phyloP scores from a whole-genome alignment of 345 rosid species.

The Aquilaria yunnanensis region DNA sequence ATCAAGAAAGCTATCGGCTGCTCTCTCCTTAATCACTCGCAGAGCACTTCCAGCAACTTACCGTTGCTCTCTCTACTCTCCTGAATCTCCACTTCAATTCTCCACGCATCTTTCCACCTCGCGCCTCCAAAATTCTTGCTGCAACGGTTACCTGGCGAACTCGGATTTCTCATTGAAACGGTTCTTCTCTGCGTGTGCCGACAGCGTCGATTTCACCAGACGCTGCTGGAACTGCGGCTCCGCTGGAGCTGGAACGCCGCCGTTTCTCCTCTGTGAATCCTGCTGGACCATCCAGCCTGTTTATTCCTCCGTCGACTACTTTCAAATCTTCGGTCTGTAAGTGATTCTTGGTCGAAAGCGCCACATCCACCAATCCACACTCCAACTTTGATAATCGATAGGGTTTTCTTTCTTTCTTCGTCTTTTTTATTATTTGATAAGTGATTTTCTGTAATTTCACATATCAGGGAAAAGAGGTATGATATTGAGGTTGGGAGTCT shows the following conservation, averaged over 20 bases:
- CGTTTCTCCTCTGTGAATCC: conserved; percentile 58
- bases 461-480: conserved; percentile 56
- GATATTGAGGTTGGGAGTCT: conserved; percentile 49
- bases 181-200: conserved; percentile 31
- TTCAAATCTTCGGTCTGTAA: conserved; percentile 79
- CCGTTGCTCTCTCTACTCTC: conserved; percentile 8
- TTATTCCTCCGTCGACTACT: conserved; percentile 68
- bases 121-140: conserved; percentile 8
- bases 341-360: conserved; percentile 8
- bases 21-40: conserved; percentile 25
- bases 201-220: conserved; percentile 8
- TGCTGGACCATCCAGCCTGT: conserved; percentile 81
- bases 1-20: conserved; percentile 30
- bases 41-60: conserved; percentile 16
- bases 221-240: conserved; percentile 76
- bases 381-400: not conserved
- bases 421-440: not conserved
- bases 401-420: not conserved
- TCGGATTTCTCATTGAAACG: conserved; percentile 20
- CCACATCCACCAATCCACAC: not conserved
- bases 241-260: conserved; percentile 22
- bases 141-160: conserved; percentile 2
- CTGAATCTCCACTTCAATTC: conserved; percentile 14
- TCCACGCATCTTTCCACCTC: conserved; percentile 15
- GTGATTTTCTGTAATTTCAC: not conserved